phyloP scores from a whole-genome alignment of 768 basidiomycete genomes.

The Leccinum imitatum region DNA sequence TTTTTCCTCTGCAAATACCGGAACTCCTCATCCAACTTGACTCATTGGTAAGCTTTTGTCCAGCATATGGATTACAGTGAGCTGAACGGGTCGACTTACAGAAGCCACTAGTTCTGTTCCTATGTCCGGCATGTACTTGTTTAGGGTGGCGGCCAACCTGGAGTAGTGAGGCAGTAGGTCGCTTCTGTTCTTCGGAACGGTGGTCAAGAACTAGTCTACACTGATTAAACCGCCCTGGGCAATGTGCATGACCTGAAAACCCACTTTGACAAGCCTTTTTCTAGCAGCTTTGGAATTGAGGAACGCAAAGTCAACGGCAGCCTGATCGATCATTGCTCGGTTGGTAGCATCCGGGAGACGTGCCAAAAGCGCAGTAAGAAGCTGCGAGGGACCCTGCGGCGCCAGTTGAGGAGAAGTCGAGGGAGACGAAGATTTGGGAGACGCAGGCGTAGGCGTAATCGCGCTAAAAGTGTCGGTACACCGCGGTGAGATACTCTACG shows the following conservation, averaged over 20 bases:
- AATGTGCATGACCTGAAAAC: conserved; percentile 4
- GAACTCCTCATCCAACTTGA: conserved; percentile 94
- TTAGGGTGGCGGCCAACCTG: conserved; percentile 82
- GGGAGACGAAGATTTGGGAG: conserved; percentile 61
- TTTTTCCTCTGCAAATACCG: conserved; percentile 93
- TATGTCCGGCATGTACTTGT: conserved; percentile 92
- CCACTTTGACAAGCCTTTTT: conserved; percentile 85
- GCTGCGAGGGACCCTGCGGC: conserved; percentile 89
- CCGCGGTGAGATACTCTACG: conserved; percentile 39
- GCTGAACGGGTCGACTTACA: conserved; percentile 46
- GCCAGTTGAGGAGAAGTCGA: conserved; percentile 68
- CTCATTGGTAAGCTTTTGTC: conserved; percentile 6
- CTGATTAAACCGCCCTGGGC: conserved; percentile 8
- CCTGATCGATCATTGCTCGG: conserved; percentile 84
- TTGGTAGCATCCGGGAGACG: conserved; percentile 95
- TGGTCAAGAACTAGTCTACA: conserved; percentile 63
- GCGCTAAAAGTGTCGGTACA: conserved; percentile 32
- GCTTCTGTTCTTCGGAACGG: conserved; percentile 82
- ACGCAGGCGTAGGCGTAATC: conserved; percentile 65
- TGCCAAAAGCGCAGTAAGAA: conserved; percentile 85
- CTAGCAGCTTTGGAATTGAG: conserved; percentile 96
- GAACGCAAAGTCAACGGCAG: conserved; percentile 93
- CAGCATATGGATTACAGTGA: background rate
- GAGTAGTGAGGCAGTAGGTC: conserved; percentile 95
- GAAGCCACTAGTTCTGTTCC: conserved; percentile 77